Base-by-base conservation (phyloP, 2,329 filamentous ascomycete species). In the Venturia carpophila region DNA sequence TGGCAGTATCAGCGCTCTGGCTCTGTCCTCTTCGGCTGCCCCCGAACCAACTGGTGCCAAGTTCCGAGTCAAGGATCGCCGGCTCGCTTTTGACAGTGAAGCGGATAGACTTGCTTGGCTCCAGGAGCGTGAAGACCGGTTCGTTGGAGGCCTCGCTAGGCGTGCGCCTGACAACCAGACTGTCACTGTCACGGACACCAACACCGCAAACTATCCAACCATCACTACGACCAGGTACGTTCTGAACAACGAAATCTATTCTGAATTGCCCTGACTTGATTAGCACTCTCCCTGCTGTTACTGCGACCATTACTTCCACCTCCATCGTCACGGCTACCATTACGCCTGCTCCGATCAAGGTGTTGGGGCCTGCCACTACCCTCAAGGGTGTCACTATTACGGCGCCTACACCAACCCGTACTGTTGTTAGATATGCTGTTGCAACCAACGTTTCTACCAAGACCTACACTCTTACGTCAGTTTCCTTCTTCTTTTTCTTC, bases 131-230 rank as follows among this genome's bases (percentile, higher is more conserved):
- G 69, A 67, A 55, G 70, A 68, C 13, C 69, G 73, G 41, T 63
- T 74, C 24, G 70, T 68, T 13, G 62, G 15, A n/a, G 52, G 43
- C 13, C 17, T 67, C 37, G 67, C 69, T n/a, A 70, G 68, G 60
- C 74, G 76, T 47, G 73, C 73, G 62, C 75, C 75, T 0, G 76
- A 78, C 60, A 69, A 69, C 49, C 71, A 73, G 42, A 73, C 72
- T 9, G 68, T 75, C 37, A 71, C 71, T 2, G 68, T 75, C 27
- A 76, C 74, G 6, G 70, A 73, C 2, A 69, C 70, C 15, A 68
- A 71, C 62, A 73, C 73, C 5, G 62, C 67, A 7, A 60, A 73
- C 45, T 76, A 69, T 3, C 52, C 62, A 1, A 73, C 73, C 2
- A 19, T 67, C 27, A 62, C 69, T 27, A 64, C 65, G 13, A 66